These are phyloP conservation scores for Chlorociboria aeruginascens DNA, from an alignment of 495 filamentous ascomycete species.

Conservation along the genomic window DNA sequence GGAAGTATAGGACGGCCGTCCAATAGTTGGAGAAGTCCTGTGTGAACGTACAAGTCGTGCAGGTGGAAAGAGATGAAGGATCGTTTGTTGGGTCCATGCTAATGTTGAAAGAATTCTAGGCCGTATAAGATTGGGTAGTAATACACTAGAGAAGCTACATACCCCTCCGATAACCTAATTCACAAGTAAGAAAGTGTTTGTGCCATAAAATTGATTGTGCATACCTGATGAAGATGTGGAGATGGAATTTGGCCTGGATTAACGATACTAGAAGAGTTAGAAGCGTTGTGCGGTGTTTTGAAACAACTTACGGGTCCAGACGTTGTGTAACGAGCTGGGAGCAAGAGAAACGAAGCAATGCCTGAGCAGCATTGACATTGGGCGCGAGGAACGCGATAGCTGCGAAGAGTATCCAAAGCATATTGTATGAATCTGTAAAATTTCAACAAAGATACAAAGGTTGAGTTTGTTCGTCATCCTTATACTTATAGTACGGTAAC, in stretches of 20 bases:
- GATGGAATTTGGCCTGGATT: slow-evolving; percentile 22
- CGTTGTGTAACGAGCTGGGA: slow-evolving; percentile 24
- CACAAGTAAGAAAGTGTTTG: too few relatives aligned
- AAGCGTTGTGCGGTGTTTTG: too few relatives aligned
- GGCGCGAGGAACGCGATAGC: too few relatives aligned
- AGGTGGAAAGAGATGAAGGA: slow-evolving; percentile 38
- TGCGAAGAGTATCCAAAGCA: too few relatives aligned
- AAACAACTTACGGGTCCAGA: slow-evolving; percentile 17
- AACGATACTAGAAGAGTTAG: slow-evolving; percentile 7
- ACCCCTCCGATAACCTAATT: slow-evolving; percentile 24
- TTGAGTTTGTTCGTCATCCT: too few relatives aligned
- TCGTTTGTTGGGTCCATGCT: slow-evolving; percentile 37
- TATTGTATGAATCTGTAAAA: too few relatives aligned
- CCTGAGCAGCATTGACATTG: background rate
- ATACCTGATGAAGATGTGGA: slow-evolving; percentile 19
- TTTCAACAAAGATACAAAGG: too few relatives aligned
- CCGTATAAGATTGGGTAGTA: slow-evolving; percentile 12
- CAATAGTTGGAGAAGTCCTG: slow-evolving; percentile 61
- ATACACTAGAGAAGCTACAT: slow-evolving; percentile 6
- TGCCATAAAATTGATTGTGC: too few relatives aligned
- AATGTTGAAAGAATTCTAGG: slow-evolving; percentile 42
- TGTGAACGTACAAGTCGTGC: slow-evolving; percentile 47
- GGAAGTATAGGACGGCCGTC: slow-evolving; percentile 52
- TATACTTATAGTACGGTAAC: too few relatives aligned
- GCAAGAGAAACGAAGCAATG: slow-evolving; percentile 26